A percentile compares a stretch with the other conserved stretches of the same genome.
phyloP scores from a whole-genome alignment of 2,329 filamentous ascomycete species.

The Colletotrichum spaethianum region DNA sequence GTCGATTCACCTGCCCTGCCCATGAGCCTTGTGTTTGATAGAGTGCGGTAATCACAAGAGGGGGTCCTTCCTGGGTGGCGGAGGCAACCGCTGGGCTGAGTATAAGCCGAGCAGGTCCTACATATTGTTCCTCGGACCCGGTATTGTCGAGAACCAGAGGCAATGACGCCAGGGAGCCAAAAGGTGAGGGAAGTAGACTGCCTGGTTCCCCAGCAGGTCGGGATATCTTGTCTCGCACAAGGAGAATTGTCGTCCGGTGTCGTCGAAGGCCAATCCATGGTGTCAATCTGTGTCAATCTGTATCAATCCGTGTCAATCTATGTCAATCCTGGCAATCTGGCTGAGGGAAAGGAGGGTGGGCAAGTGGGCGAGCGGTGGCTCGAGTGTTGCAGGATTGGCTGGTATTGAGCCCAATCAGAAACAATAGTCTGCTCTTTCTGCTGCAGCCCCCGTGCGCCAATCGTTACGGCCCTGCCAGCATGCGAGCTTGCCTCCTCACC shows the following conservation, averaged over 20 bases:
- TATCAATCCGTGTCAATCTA: conserved; percentile 32
- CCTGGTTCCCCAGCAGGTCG: neutral
- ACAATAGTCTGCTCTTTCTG: conserved; percentile 39
- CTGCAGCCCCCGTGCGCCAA: conserved; percentile 26
- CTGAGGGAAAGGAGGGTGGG: conserved; percentile 19
- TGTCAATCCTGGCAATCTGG: conserved; percentile 36
- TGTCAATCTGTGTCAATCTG: conserved; percentile 28
- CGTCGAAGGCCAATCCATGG: conserved; percentile 32
- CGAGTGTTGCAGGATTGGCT: conserved; percentile 38
- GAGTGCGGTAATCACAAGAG: conserved; percentile 26
- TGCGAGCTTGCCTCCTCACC: too few species aligned
- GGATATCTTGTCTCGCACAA: conserved; percentile 29
- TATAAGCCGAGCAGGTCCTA: neutral
- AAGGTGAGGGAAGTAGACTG: too few species aligned
- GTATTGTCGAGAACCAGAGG: neutral
- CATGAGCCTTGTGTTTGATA: conserved; percentile 32
- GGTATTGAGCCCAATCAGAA: conserved; percentile 41
- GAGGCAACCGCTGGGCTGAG: neutral
- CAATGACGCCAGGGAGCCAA: neutral
- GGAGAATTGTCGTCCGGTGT: conserved; percentile 40
- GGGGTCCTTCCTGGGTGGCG: conserved; percentile 5
- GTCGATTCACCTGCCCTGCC: conserved; percentile 6
- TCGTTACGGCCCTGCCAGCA: conserved; percentile 7
- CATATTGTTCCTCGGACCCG: neutral
- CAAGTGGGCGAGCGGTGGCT: conserved; percentile 30